phyloP scores from a whole-genome alignment of 2,329 filamentous ascomycete genomes.

The Teratosphaeria zuluensis region DNA sequence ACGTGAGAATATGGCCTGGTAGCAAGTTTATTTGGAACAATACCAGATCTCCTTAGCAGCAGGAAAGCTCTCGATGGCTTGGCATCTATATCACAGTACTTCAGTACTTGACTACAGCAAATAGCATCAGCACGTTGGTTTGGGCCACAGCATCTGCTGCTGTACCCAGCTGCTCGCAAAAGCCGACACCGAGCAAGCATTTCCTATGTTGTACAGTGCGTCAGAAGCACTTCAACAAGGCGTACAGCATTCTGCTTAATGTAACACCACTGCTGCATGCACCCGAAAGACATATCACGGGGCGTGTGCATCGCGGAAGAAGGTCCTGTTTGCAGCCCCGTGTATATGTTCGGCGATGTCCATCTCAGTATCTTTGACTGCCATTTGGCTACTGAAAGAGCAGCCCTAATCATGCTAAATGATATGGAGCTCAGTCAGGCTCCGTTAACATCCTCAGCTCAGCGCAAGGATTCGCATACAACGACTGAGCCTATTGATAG shows the following conservation, averaged over 20 bases:
- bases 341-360: background rate
- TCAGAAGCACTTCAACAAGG: background rate
- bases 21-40: no score
- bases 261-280: background rate
- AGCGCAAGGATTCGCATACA: background rate
- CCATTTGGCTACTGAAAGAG: background rate
- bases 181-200: no score
- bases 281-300: background rate
- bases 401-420: background rate
- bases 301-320: background rate
- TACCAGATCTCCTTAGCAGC: no score
- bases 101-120: no score
- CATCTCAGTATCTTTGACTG: background rate
- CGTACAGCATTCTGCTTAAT: background rate
- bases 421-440: background rate
- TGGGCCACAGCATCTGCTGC: no score
- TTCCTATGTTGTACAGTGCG: background rate
- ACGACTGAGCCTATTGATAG: background rate
- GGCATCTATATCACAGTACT: no score
- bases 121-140: no score
- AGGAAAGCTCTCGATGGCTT: no score
- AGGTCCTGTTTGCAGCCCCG: background rate
- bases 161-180: no score
- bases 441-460: background rate
- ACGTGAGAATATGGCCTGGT: no score